Evolutionary conservation across 805 yeast genomes (phyloP).

Genomic region (Zygosaccharomyces rouxii): DNA sequence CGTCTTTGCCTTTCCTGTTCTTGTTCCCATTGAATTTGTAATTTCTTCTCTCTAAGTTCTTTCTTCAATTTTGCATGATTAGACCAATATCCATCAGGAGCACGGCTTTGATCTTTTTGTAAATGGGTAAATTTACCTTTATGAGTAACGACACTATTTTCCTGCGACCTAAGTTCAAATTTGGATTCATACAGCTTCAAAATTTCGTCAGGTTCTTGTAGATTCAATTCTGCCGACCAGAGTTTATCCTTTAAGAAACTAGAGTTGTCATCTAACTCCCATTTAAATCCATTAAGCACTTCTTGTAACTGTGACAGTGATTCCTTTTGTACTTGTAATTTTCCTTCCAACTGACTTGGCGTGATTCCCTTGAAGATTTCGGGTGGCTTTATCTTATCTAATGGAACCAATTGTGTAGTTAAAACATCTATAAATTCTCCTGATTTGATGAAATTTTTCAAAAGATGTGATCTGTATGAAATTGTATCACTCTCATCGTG

Average conservation of each 20-base stretch:
- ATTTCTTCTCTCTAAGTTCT: slow-evolving; percentile 13
- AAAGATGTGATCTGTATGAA: slow-evolving; percentile 27
- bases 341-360: slow-evolving; percentile 12
- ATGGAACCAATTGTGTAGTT: slow-evolving; percentile 24
- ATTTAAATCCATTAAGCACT: slow-evolving; percentile 5
- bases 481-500: slow-evolving; percentile 36
- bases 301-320: slow-evolving; percentile 8
- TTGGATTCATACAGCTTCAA: slow-evolving; percentile 15
- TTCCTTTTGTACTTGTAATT: slow-evolving; percentile 15
- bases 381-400: slow-evolving; percentile 22
- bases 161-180: slow-evolving; percentile 16
- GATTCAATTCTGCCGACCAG: slow-evolving; percentile 4
- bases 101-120: slow-evolving; percentile 22
- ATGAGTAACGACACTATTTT: slow-evolving; percentile 18
- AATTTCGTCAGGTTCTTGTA: slow-evolving; percentile 2
- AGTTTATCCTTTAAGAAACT: slow-evolving; percentile 13
- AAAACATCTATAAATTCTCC: slow-evolving; percentile 24
- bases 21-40: slow-evolving; percentile 13
- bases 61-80: slow-evolving; percentile 17
- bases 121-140: slow-evolving; percentile 19
- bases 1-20: slow-evolving; percentile 16
- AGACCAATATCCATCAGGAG: slow-evolving; percentile 33
- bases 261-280: slow-evolving; percentile 6
- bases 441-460: slow-evolving; percentile 25
- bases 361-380: slow-evolving; percentile 10